phyloP scores from a whole-genome alignment of 1,139 yeast species.

The Candida labiduridarum region DNA sequence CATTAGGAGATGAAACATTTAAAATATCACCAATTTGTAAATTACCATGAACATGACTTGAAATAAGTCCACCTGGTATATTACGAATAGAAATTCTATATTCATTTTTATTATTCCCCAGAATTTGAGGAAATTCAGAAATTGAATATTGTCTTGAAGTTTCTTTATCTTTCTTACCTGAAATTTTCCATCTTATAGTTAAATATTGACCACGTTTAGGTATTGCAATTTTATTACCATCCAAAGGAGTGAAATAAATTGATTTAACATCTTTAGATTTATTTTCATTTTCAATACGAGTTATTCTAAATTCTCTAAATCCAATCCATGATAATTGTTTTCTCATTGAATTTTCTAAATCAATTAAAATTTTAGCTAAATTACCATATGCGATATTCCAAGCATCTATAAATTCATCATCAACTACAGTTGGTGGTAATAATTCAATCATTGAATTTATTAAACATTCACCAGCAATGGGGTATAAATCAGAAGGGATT shows the following conservation, averaged over 20 bases:
- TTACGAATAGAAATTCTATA: conserved; percentile 57
- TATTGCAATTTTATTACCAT: conserved; percentile 33
- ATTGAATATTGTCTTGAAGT: conserved; percentile 57
- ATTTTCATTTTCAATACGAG: conserved; percentile 43
- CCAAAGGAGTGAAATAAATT: conserved; percentile 53
- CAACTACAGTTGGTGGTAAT: conserved; percentile 59
- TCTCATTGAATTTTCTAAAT: conserved; percentile 54
- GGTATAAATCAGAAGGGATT: conserved; percentile 64
- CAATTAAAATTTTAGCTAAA: conserved; percentile 64
- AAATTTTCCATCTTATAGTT: conserved; percentile 46
- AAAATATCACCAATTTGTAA: conserved; percentile 52
- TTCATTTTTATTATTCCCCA: conserved; percentile 22
- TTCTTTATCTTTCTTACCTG: conserved; percentile 39
- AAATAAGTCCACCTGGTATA: conserved; percentile 49
- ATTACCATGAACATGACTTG: conserved; percentile 50
- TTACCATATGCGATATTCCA: conserved; percentile 69
- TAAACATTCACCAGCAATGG: conserved; percentile 61
- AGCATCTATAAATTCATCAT: conserved; percentile 59
- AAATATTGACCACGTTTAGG: conserved; percentile 65
- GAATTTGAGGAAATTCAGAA: conserved; percentile 30
- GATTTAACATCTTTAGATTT: conserved; percentile 56
- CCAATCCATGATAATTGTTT: conserved; percentile 53
- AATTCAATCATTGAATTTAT: conserved; percentile 55
- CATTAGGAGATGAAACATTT: conserved; percentile 52
- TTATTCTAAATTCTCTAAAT: conserved; percentile 54